Evolutionary conservation across 345 rosid genomes (phyloP).

Genomic region (Cardamine chenopodiifolia): DNA sequence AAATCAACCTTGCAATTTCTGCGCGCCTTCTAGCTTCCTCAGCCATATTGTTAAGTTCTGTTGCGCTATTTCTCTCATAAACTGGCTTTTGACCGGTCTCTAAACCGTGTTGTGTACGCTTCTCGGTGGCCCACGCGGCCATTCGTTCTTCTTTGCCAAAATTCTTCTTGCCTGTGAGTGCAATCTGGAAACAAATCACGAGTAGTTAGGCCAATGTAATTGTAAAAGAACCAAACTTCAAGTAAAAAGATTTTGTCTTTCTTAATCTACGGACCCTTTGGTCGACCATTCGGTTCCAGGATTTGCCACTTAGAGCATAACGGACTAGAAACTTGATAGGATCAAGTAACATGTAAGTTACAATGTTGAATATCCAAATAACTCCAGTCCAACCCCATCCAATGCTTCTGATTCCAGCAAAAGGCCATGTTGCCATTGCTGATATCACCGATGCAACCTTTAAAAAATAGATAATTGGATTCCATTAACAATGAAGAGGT

Average conservation of each 20-base stretch:
- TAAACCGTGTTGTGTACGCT: conserved; percentile 51
- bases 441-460: conserved; percentile 75
- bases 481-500: neutral
- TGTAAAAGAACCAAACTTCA: neutral
- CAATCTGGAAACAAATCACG: conserved; percentile 29
- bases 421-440: conserved; percentile 56
- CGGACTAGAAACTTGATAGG: conserved; percentile 79
- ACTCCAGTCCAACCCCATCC: conserved; percentile 85
- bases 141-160: conserved; percentile 51
- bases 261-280: conserved; percentile 55
- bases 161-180: conserved; percentile 50
- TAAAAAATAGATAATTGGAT: neutral
- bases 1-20: conserved; percentile 44
- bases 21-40: conserved; percentile 61
- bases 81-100: conserved; percentile 31
- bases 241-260: neutral
- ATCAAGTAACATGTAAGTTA: conserved; percentile 71
- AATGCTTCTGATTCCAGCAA: conserved; percentile 66
- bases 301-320: conserved; percentile 75
- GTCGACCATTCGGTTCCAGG: conserved; percentile 67
- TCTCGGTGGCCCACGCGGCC: conserved; percentile 56
- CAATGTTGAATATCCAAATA: conserved; percentile 74
- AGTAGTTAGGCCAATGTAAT: neutral
- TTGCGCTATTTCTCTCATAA: conserved; percentile 35
- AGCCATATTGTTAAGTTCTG: conserved; percentile 50